Conservation (phyloP, 1,284 basidiomycete genomes). For the Marasmius sp. region DNA sequence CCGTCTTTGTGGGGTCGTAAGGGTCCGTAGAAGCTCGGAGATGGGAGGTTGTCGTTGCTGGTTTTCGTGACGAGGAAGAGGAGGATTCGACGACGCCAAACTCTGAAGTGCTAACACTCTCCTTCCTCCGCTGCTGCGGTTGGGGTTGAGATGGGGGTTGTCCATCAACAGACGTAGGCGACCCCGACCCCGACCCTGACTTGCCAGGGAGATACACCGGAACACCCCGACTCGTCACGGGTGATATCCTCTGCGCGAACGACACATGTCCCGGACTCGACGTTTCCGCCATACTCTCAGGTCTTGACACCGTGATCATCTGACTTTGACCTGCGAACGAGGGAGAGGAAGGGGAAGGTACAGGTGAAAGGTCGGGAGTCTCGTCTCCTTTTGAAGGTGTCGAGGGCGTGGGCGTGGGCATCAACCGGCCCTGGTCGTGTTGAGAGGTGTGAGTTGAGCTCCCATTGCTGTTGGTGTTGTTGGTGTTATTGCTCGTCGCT, state of each 20-base stretch:
- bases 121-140: constrained; percentile 6
- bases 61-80: not conserved
- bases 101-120: constrained; percentile 14
- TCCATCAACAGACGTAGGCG: constrained; percentile 10
- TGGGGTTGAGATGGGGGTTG: not conserved
- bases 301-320: constrained; percentile 21
- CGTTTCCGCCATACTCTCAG: constrained; percentile 35
- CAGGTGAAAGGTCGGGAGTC: not conserved
- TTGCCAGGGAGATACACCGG: constrained; percentile 32
- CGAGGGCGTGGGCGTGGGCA: no score
- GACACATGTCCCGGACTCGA: constrained; percentile 31
- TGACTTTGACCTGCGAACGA: not conserved
- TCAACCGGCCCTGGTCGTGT: no score
- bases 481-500: no score
- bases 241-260: constrained; percentile 35
- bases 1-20: constrained; percentile 9
- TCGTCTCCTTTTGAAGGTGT: no score
- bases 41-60: constrained; percentile 19
- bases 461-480: no score
- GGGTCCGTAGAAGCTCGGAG: constrained; percentile 5
- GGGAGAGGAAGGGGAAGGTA: not conserved
- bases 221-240: constrained; percentile 32
- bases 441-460: no score
- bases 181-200: constrained; percentile 24
- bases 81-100: constrained; percentile 29